Conservation (phyloP, 2,329 filamentous ascomycete species). For the Metarhizium album region DNA sequence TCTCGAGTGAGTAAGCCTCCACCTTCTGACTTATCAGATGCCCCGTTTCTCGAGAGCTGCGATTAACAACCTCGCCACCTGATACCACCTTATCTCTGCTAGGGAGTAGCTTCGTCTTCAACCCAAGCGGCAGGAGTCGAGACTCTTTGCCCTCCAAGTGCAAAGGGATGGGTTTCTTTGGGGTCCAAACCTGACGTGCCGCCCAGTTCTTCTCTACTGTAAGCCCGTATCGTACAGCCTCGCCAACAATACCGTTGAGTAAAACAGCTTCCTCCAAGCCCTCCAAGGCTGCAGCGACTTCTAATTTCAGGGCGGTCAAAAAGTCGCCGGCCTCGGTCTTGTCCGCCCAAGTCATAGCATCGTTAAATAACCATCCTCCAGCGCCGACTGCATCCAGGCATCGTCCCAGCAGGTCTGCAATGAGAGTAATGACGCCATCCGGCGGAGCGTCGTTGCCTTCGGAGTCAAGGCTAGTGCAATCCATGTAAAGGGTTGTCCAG, state of each 20-base stretch:
- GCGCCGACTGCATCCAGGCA: conserved; percentile 67
- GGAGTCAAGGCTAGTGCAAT: conserved; percentile 37
- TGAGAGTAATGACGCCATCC: conserved; percentile 58
- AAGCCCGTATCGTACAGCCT: conserved; percentile 52
- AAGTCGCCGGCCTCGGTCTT: conserved; percentile 50
- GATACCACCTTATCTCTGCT: conserved; percentile 49
- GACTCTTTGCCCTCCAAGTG: conserved; percentile 32
- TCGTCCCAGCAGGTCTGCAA: conserved; percentile 60
- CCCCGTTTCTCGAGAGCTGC: conserved; percentile 63
- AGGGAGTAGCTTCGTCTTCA: conserved; percentile 47
- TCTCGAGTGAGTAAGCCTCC: conserved; percentile 74
- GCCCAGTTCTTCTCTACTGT: conserved; percentile 23
- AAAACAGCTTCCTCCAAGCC: conserved; percentile 59
- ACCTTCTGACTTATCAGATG: conserved; percentile 70
- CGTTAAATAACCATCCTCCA: conserved; percentile 62
- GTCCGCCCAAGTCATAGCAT: conserved; percentile 38
- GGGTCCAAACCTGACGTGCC: conserved; percentile 18
- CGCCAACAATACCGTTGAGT: conserved; percentile 52
- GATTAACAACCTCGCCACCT: conserved; percentile 58
- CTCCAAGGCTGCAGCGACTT: conserved; percentile 61
- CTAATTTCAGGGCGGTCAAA: conserved; percentile 52
- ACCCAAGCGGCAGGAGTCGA: conserved; percentile 58
- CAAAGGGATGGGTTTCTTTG: conserved; percentile 32
- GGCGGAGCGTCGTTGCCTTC: conserved; percentile 37
- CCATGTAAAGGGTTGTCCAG: conserved; percentile 65